phyloP scores from a whole-genome alignment of 148 eudicot species.

The Cornus florida region DNA sequence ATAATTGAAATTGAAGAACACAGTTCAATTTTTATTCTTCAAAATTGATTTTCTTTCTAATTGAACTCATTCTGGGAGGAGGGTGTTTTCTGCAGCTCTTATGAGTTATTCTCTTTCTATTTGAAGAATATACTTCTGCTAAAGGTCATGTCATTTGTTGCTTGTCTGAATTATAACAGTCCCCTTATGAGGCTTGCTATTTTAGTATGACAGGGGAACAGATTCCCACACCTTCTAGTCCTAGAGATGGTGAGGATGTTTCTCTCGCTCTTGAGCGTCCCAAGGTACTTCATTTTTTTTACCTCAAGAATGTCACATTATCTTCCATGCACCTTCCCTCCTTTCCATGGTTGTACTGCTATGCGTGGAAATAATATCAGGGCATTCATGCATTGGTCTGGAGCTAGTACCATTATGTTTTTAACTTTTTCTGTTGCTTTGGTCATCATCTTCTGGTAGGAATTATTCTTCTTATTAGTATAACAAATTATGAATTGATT shows the following conservation, averaged over 20 bases:
- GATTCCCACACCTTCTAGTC: constrained; percentile 77
- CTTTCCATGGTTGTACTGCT: neutral
- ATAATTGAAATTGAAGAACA: neutral
- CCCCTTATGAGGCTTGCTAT: constrained; percentile 30
- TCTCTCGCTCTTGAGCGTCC: constrained; percentile 66
- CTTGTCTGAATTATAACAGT: neutral
- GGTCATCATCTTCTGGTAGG: neutral
- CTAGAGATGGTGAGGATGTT: constrained; percentile 83
- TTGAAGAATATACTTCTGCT: neutral
- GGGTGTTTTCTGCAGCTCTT: neutral
- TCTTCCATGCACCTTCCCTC: constrained; percentile 3
- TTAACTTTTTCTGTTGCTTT: neutral
- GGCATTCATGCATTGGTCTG: neutral
- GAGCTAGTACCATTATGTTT: too few relatives aligned
- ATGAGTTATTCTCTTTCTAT: neutral
- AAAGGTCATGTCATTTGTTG: neutral
- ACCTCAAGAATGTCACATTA: neutral
- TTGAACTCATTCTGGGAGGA: neutral
- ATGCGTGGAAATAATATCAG: constrained; percentile 2
- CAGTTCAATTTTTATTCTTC: neutral
- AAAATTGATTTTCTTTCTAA: neutral
- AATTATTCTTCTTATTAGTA: too few relatives aligned
- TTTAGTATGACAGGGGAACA: constrained; percentile 94
- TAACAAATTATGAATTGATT: too few relatives aligned
- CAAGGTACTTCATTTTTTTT: constrained; percentile 44